phyloP scores from a whole-genome alignment of 768 basidiomycete genomes.

The Boletus rubescentipes region DNA sequence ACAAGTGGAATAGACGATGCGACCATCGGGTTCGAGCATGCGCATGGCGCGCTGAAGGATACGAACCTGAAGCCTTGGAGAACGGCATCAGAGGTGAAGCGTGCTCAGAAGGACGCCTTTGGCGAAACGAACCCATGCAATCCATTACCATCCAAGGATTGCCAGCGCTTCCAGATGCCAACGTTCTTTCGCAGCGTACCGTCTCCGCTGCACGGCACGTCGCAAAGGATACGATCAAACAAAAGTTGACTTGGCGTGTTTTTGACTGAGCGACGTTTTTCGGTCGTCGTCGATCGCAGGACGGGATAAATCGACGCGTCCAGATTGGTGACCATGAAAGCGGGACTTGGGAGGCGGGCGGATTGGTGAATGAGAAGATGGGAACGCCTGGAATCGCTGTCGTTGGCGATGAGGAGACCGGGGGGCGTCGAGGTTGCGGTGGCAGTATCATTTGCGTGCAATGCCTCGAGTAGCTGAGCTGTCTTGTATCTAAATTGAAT shows the following conservation, averaged over 20 bases:
- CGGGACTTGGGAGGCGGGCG: constrained; percentile 87
- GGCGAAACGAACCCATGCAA: constrained; percentile 67
- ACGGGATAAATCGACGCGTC: constrained; percentile 87
- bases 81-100: constrained; percentile 6
- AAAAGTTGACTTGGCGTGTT: constrained; percentile 52
- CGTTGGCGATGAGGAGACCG: constrained; percentile 92
- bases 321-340: constrained; percentile 93
- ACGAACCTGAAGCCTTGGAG: constrained; percentile 78
- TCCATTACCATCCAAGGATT: constrained; percentile 84
- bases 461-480: constrained; percentile 92
- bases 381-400: constrained; percentile 90
- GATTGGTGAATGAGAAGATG: constrained; percentile 98
- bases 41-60: constrained; percentile 93
- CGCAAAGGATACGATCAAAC: constrained; percentile 93
- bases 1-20: constrained; percentile 97
- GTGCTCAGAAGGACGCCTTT: not conserved
- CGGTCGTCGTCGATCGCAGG: constrained; percentile 39
- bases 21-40: constrained; percentile 75
- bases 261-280: constrained; percentile 34
- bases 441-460: constrained; percentile 75
- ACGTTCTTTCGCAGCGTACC: constrained; percentile 94
- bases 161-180: constrained; percentile 94
- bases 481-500: constrained; percentile 50
- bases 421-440: constrained; percentile 68
- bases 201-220: constrained; percentile 98